Evolutionary conservation across 1,284 basidiomycete species (phyloP).

Genomic region (Leccinum angustisporum): DNA sequence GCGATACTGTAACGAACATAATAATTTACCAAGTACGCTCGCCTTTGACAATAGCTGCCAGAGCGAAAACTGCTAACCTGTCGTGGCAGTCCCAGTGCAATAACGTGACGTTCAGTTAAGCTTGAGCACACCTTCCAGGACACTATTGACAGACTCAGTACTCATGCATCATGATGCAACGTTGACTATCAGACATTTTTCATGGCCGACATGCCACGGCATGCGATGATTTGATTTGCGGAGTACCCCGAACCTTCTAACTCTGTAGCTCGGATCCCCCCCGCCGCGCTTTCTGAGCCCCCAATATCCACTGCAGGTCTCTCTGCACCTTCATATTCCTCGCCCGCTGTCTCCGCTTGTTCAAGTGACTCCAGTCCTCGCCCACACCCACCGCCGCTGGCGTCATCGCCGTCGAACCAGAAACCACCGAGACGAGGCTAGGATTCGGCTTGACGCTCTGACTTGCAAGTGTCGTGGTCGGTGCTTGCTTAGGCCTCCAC

Average conservation of each 20-base stretch:
- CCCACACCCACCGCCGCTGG: constrained; percentile 48
- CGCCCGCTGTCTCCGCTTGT: constrained; percentile 47
- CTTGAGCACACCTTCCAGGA: too few relatives aligned
- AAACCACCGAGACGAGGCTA: neutral
- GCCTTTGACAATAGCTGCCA: too few relatives aligned
- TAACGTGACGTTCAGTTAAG: too few relatives aligned
- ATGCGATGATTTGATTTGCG: too few relatives aligned
- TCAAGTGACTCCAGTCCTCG: constrained; percentile 57
- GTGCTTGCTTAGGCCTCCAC: constrained; percentile 36
- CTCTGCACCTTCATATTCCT: constrained; percentile 39
- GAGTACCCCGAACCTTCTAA: neutral
- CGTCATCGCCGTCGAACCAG: constrained; percentile 18
- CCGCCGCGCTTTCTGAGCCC: constrained; percentile 24
- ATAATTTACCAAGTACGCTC: too few relatives aligned
- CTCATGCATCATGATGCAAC: too few relatives aligned
- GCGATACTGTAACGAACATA: too few relatives aligned
- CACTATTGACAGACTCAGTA: too few relatives aligned
- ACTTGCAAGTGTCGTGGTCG: neutral
- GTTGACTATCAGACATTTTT: too few relatives aligned
- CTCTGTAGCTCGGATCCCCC: neutral
- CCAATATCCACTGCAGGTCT: constrained; percentile 33
- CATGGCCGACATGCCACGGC: too few relatives aligned
- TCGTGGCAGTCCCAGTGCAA: too few relatives aligned
- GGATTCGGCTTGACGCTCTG: neutral
- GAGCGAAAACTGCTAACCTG: too few relatives aligned